These are phyloP conservation scores for Terana coerulea DNA, from an alignment of 768 basidiomycete genomes.

Conservation along the genomic window DNA sequence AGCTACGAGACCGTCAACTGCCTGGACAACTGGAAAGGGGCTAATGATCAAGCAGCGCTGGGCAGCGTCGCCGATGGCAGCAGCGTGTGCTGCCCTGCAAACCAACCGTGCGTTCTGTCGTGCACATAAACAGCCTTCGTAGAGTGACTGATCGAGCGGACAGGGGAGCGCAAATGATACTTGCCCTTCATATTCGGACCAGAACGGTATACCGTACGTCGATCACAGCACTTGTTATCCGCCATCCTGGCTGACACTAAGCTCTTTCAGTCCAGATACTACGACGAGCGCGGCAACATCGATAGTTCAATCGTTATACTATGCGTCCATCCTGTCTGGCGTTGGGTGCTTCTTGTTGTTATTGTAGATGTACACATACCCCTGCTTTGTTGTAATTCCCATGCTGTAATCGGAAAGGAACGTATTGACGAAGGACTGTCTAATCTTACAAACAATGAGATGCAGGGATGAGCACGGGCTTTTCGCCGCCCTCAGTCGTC, in stretches of 20 bases:
- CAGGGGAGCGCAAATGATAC: slow-evolving; percentile 32
- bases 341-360: background rate
- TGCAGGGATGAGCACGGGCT: too few relatives aligned
- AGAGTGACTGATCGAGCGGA: background rate
- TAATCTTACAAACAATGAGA: too few relatives aligned
- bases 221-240: background rate
- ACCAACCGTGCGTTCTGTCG: slow-evolving; percentile 45
- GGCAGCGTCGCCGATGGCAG: slow-evolving; percentile 62
- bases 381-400: too few relatives aligned
- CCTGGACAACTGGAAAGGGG: slow-evolving; percentile 59
- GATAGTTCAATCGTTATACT: background rate
- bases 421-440: too few relatives aligned
- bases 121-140: too few relatives aligned
- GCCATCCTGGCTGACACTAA: background rate
- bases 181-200: slow-evolving; percentile 71
- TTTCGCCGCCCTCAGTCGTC: slow-evolving; percentile 1
- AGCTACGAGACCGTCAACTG: slow-evolving; percentile 67
- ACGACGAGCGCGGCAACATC: background rate
- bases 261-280: background rate
- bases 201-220: slow-evolving; percentile 54
- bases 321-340: too few relatives aligned
- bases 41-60: slow-evolving; percentile 51
- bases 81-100: slow-evolving; percentile 68
- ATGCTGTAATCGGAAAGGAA: too few relatives aligned
- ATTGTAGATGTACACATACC: too few relatives aligned